These are phyloP conservation scores for Cercophora samala DNA, from an alignment of 495 filamentous ascomycete genomes.

Conservation along the genomic window DNA sequence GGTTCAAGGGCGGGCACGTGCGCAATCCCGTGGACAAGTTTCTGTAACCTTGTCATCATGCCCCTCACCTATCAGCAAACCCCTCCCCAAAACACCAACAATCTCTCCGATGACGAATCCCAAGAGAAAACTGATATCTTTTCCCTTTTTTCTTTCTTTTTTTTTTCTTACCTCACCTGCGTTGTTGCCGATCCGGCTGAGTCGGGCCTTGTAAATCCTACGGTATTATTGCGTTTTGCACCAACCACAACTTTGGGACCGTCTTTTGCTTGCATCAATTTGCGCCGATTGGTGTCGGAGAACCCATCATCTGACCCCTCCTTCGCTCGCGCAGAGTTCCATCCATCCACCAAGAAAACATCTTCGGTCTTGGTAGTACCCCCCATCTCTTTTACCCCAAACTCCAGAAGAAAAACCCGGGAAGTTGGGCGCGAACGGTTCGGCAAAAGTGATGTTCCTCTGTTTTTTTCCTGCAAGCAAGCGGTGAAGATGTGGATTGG, in stretches of 20 bases:
- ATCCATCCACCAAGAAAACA: not conserved
- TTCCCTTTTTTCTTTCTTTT: not conserved
- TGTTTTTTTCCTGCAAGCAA: not conserved
- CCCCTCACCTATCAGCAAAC: not conserved
- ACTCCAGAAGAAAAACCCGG: not conserved
- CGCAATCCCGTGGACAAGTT: not conserved
- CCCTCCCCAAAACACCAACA: not conserved
- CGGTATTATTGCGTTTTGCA: not conserved
- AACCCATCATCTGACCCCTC: conserved; percentile 6
- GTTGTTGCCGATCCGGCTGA: not conserved
- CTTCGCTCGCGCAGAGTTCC: not conserved
- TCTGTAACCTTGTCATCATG: not conserved
- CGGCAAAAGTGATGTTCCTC: not conserved
- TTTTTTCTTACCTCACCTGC: too few species aligned
- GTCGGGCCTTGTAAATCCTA: not conserved
- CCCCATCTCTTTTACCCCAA: too few species aligned
- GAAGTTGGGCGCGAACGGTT: not conserved
- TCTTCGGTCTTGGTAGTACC: too few species aligned
- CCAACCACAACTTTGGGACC: not conserved
- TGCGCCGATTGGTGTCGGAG: conserved; percentile 12
- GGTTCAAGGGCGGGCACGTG: not conserved
- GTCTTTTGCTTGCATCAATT: not conserved
- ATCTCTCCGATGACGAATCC: not conserved
- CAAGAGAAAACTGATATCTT: conserved; percentile 1
- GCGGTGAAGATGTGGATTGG: not conserved